These are phyloP conservation scores for Mycena filopes DNA, from an alignment of 768 basidiomycete species.

Conservation along the genomic window DNA sequence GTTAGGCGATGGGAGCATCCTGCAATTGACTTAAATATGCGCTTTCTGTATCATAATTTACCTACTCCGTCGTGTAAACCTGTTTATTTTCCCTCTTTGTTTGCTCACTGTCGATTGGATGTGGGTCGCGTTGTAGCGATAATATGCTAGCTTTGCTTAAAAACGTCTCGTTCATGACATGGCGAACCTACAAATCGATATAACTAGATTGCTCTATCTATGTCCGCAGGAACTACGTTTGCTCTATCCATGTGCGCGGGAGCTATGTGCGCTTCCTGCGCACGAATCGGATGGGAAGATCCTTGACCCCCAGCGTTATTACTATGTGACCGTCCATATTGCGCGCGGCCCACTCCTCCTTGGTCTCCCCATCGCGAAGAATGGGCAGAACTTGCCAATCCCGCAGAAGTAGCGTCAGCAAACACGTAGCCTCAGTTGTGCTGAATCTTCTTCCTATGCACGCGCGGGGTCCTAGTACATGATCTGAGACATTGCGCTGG, in stretches of 20 bases:
- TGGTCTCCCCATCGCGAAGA: slow-evolving; percentile 10
- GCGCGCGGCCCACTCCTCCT: slow-evolving; percentile 25
- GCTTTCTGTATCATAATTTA: slow-evolving; percentile 22
- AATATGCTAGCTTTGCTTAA: too few species aligned
- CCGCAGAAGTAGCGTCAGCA: not conserved
- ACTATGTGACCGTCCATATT: slow-evolving; percentile 37
- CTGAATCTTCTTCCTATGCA: slow-evolving; percentile 21
- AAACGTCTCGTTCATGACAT: too few species aligned
- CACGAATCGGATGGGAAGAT: slow-evolving; percentile 34
- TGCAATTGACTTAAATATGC: slow-evolving; percentile 55
- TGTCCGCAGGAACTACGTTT: too few species aligned
- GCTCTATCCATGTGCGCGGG: too few species aligned
- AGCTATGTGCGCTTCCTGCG: slow-evolving; percentile 29
- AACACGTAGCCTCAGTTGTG: slow-evolving; percentile 10
- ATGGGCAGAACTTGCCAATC: slow-evolving; percentile 13
- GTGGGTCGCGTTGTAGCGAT: too few species aligned
- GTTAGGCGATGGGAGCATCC: slow-evolving; percentile 62
- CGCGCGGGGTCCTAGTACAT: slow-evolving; percentile 11
- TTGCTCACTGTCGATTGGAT: too few species aligned
- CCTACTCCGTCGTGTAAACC: not conserved
- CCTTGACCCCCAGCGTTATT: slow-evolving; percentile 37
- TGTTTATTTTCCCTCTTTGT: too few species aligned
- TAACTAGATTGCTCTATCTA: too few species aligned
- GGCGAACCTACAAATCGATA: too few species aligned
- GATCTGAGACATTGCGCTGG: too few species aligned